Percentiles rank a stretch among this genome's conserved stretches.
Conservation (phyloP, 2,329 filamentous ascomycete species). For the Cryphonectria parasitica region DNA sequence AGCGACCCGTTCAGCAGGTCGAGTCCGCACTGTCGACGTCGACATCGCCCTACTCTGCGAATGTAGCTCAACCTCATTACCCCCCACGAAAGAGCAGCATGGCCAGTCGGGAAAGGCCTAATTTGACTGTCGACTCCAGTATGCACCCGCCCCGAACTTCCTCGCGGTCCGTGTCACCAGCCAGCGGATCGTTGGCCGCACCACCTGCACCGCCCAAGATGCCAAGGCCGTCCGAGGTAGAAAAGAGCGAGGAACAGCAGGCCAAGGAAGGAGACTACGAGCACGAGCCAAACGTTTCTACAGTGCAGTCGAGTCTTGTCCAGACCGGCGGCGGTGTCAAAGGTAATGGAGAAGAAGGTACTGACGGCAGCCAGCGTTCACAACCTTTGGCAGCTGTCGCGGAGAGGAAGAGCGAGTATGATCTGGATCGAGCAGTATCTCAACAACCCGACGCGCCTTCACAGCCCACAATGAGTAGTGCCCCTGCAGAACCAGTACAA, state of each 20-base stretch:
- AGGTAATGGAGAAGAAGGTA: slow-evolving; percentile 40
- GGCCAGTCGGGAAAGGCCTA: slow-evolving; percentile 47
- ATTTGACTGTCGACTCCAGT: slow-evolving; percentile 28
- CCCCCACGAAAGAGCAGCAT: slow-evolving; percentile 67
- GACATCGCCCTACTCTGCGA: slow-evolving; percentile 22
- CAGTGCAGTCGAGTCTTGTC: slow-evolving; percentile 55
- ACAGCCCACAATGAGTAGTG: slow-evolving; percentile 27
- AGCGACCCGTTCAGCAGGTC: slow-evolving; percentile 13
- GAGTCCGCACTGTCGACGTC: slow-evolving; percentile 15
- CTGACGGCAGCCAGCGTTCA: slow-evolving; percentile 42
- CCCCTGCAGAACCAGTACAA: not conserved
- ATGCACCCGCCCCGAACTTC: slow-evolving; percentile 31
- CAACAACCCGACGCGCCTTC: slow-evolving; percentile 30
- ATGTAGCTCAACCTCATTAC: slow-evolving; percentile 45
- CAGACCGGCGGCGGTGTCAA: slow-evolving; percentile 45
- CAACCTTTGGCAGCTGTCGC: slow-evolving; percentile 56
- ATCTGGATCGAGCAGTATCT: slow-evolving; percentile 48
- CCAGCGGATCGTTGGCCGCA: slow-evolving; percentile 32
- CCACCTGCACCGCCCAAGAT: slow-evolving; percentile 58
- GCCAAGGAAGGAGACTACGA: slow-evolving; percentile 61
- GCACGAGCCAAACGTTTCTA: slow-evolving; percentile 59
- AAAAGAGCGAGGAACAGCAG: slow-evolving; percentile 64
- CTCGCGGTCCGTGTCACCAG: slow-evolving; percentile 46
- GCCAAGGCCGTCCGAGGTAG: slow-evolving; percentile 76
- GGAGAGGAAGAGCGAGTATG: slow-evolving; percentile 64